phyloP scores from a whole-genome alignment of 2,329 filamentous ascomycete species.

The Penicillium corylophilum region DNA sequence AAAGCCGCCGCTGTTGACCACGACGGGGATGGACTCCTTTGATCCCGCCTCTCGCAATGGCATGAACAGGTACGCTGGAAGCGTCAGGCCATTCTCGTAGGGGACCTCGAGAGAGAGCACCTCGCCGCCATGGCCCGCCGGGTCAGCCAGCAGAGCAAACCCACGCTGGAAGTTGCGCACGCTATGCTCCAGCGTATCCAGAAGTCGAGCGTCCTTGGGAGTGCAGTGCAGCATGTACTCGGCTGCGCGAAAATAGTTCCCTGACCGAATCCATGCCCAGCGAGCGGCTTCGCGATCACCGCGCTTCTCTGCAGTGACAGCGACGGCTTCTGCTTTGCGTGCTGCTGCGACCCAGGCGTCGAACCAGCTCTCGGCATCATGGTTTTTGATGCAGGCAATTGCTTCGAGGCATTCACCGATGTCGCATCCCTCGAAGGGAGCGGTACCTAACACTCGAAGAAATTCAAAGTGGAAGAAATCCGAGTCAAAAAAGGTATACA shows the following conservation, averaged over 20 bases:
- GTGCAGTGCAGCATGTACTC: conserved; percentile 32
- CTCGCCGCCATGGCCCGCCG: too few species aligned
- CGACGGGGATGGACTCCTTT: conserved; percentile 14
- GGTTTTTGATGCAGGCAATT: background rate
- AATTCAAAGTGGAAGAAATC: conserved; percentile 48
- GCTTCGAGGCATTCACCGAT: conserved; percentile 37
- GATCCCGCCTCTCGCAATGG: conserved; percentile 8
- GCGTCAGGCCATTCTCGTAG: background rate
- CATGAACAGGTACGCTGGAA: background rate
- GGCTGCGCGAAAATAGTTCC: conserved; percentile 43
- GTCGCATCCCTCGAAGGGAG: conserved; percentile 39
- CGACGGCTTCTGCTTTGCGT: background rate
- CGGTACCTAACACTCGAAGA: conserved; percentile 41
- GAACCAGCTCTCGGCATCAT: background rate
- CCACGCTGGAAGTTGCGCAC: background rate
- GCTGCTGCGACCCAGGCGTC: background rate
- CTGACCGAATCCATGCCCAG: conserved; percentile 41
- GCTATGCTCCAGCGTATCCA: background rate
- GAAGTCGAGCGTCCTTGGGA: background rate
- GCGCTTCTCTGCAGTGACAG: too few species aligned
- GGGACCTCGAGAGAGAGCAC: background rate
- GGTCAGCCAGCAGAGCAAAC: background rate
- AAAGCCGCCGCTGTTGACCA: conserved; percentile 34
- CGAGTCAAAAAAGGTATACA: conserved; percentile 32
- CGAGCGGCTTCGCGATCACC: conserved; percentile 23